phyloP scores from a whole-genome alignment of 1,284 basidiomycete genomes.

The Sporisorium iseilematis-ciliati region DNA sequence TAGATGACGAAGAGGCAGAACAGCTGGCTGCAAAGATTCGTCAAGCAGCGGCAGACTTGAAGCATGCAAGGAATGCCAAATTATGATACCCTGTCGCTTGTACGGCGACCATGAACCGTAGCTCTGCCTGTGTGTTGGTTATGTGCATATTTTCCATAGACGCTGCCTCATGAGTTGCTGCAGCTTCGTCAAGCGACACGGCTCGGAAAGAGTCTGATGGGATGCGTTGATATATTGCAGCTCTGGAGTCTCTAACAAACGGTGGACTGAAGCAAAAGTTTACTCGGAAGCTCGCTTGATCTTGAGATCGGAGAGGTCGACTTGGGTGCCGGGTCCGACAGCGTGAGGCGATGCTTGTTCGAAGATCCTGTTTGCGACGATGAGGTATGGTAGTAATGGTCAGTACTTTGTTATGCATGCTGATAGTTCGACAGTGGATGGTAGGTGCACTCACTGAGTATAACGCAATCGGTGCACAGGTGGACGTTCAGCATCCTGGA shows the following conservation, averaged over 20 bases:
- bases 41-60: constrained; percentile 16
- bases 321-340: constrained; percentile 51
- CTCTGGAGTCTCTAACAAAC: constrained; percentile 1
- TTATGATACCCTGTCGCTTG: constrained; percentile 15
- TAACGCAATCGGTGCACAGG: constrained; percentile 59
- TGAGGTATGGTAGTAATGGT: no score
- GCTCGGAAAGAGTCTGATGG: background rate
- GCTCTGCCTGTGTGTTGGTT: background rate
- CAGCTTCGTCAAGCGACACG: no score
- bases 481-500: constrained; percentile 63
- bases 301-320: constrained; percentile 63
- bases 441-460: constrained; percentile 43
- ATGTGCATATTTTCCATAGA: no score
- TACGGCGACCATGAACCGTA: no score
- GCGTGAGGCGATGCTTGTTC: constrained; percentile 64
- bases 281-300: constrained; percentile 58
- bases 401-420: background rate
- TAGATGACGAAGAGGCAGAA: constrained; percentile 56
- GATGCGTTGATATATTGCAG: constrained; percentile 25
- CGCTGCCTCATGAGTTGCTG: no score
- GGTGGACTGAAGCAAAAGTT: background rate
- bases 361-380: constrained; percentile 44
- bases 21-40: constrained; percentile 34
- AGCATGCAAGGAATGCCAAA: constrained; percentile 17
- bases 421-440: no score